Percentiles rank a stretch among this genome's conserved stretches.
Conservation (phyloP, 2,329 filamentous ascomycete species). For the Colletotrichum sp. region DNA sequence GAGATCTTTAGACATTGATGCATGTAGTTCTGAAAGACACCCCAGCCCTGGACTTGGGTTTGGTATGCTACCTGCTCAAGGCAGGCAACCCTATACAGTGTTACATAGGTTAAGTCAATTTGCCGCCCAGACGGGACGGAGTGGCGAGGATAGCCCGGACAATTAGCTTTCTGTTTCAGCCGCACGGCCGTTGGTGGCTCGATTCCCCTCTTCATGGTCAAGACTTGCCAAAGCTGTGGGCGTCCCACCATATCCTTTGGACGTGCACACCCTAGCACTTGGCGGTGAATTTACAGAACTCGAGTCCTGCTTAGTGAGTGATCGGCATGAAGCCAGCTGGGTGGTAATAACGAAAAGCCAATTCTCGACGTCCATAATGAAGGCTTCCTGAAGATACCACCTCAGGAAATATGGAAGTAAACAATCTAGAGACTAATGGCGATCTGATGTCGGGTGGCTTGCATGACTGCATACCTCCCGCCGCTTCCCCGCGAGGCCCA, state of each 20-base stretch:
- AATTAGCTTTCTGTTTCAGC: neutral
- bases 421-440: neutral
- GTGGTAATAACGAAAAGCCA: neutral
- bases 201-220: neutral
- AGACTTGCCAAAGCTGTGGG: neutral
- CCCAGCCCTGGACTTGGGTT: neutral
- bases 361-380: neutral
- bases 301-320: neutral
- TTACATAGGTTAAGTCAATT: neutral
- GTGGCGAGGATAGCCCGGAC: neutral
- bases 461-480: neutral
- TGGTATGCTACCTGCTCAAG: neutral
- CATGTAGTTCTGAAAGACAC: neutral
- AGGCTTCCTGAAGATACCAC: neutral
- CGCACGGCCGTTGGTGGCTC: neutral
- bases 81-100: neutral
- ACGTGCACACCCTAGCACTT: neutral
- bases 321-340: neutral
- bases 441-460: neutral
- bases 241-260: neutral
- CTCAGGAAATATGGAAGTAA: neutral
- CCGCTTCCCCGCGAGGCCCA: neutral
- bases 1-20: neutral
- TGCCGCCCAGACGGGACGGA: neutral
- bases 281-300: neutral